These are phyloP conservation scores for Colletotrichum godetiae DNA, from an alignment of 2,329 filamentous ascomycete species.

Conservation along the genomic window DNA sequence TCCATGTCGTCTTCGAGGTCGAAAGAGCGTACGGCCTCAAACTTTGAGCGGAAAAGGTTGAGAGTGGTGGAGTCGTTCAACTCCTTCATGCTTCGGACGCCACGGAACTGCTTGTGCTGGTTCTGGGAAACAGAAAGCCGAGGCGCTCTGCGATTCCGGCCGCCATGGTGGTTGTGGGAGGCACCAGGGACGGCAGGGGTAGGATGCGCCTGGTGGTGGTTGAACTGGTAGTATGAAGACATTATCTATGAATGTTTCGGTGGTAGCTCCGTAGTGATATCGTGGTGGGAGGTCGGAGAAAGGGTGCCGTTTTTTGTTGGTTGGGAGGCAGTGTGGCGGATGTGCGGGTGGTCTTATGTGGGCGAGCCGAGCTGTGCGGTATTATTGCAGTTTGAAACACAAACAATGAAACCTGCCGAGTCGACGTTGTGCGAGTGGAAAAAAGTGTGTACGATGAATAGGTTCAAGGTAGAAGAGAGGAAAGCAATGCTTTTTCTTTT, in stretches of 20 bases:
- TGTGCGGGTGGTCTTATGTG: constrained; percentile 24
- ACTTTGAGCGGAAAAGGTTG: constrained; percentile 83
- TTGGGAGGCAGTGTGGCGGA: constrained; percentile 31
- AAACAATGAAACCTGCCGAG: constrained; percentile 34
- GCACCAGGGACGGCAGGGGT: constrained; percentile 65
- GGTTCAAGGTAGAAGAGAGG: not conserved
- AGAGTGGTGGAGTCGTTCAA: constrained; percentile 81
- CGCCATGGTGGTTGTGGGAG: constrained; percentile 83
- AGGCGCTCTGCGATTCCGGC: constrained; percentile 86
- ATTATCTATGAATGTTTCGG: constrained; percentile 53
- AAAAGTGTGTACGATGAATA: constrained; percentile 3
- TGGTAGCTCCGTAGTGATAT: constrained; percentile 4
- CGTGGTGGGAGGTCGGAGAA: constrained; percentile 7
- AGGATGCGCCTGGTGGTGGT: constrained; percentile 68
- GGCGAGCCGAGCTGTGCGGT: constrained; percentile 35
- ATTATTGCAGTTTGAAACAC: constrained; percentile 34
- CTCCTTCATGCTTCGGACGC: constrained; percentile 88
- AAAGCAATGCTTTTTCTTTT: constrained; percentile 13
- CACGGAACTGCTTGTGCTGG: constrained; percentile 86
- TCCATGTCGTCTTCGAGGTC: constrained; percentile 96
- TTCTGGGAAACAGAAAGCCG: constrained; percentile 85
- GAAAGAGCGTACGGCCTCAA: constrained; percentile 92
- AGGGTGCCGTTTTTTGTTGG: constrained; percentile 18
- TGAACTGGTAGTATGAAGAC: constrained; percentile 74
- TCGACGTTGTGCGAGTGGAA: constrained; percentile 29